Conservation (phyloP, 1,139 yeast genomes). For the Scheffersomyces segobiensis region DNA sequence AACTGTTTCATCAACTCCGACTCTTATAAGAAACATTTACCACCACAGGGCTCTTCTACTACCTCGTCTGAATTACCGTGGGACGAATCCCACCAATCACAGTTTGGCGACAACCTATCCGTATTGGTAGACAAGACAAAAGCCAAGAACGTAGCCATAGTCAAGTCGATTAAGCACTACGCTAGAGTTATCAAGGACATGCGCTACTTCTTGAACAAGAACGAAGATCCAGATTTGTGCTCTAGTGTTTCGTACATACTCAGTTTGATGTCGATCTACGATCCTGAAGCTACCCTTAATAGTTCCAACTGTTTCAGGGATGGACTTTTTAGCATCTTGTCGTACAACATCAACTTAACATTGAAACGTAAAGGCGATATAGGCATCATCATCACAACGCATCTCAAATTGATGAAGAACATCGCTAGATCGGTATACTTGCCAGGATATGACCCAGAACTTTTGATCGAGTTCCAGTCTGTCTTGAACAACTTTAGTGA, state of each 20-base stretch:
- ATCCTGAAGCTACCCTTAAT: conserved; percentile 45
- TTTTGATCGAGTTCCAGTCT: conserved; percentile 29
- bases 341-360: conserved; percentile 27
- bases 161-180: conserved; percentile 37
- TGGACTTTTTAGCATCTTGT: conserved; percentile 41
- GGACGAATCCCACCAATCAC: background rate
- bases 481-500: conserved; percentile 25
- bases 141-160: conserved; percentile 27
- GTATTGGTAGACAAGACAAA: conserved; percentile 7
- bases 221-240: conserved; percentile 34
- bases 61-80: background rate
- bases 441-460: conserved; percentile 38
- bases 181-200: conserved; percentile 39
- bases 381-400: conserved; percentile 30
- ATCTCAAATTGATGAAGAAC: conserved; percentile 39
- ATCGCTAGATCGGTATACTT: conserved; percentile 37
- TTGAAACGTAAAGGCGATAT: conserved; percentile 14
- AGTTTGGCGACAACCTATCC: conserved; percentile 1
- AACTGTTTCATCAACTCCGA: conserved; percentile 26
- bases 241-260: conserved; percentile 41
- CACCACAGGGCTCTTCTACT: background rate
- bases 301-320: conserved; percentile 44
- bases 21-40: conserved; percentile 12
- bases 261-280: conserved; percentile 45
- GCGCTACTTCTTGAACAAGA: conserved; percentile 29